A percentile compares a stretch with the other conserved stretches of the same genome.
Evolutionary conservation across 257 asterid genomes (phyloP).

Genomic region (Solanum boliviense): DNA sequence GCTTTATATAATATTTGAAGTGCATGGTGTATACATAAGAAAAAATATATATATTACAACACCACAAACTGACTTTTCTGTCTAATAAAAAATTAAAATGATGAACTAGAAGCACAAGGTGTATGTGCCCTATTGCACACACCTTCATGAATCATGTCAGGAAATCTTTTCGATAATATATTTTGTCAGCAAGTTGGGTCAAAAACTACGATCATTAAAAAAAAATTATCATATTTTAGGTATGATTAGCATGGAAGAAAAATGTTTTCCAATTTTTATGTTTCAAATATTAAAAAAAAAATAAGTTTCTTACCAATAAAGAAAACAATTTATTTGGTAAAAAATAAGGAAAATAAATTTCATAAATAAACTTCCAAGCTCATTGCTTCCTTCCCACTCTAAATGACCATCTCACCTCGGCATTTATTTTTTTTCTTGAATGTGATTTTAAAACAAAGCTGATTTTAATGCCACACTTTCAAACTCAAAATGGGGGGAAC

Average conservation of each 20-base stretch:
- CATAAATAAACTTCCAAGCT: neutral
- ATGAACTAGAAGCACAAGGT: neutral
- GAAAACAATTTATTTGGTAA: neutral
- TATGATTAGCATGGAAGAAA: neutral
- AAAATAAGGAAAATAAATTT: neutral
- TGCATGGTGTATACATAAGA: neutral
- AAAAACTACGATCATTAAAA: neutral
- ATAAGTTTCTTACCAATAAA: neutral
- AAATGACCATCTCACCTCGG: neutral
- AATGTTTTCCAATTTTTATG: neutral
- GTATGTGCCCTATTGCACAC: neutral
- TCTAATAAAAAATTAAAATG: neutral
- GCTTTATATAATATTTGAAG: neutral
- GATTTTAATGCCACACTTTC: neutral
- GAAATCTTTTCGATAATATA: neutral
- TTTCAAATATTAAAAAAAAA: fast-evolving
- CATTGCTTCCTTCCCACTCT: neutral
- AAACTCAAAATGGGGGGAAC: neutral
- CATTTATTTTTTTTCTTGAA: neutral
- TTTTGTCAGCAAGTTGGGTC: neutral
- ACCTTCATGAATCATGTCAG: neutral
- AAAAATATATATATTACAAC: neutral
- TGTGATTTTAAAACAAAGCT: neutral
- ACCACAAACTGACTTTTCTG: neutral
- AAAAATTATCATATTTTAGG: neutral